Evolutionary conservation across 805 yeast species (phyloP).

Genomic region (Ascoidea tarda): DNA sequence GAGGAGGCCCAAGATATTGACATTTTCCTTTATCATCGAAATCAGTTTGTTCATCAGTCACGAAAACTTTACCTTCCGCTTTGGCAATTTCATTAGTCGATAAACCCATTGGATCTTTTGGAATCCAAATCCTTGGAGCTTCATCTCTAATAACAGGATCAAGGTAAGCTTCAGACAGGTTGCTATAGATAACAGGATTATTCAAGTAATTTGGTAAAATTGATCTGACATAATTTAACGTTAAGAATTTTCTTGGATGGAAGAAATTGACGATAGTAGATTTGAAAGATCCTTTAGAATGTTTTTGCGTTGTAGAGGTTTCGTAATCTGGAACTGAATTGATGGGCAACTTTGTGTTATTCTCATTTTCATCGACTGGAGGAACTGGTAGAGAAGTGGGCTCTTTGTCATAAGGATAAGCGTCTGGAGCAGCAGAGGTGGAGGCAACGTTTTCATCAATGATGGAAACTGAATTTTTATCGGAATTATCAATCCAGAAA

Average conservation of each 20-base stretch:
- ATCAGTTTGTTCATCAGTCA: slow-evolving; percentile 41
- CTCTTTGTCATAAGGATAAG: neutral
- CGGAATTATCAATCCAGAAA: slow-evolving; percentile 14
- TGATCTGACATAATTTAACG: slow-evolving; percentile 26
- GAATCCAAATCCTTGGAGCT: slow-evolving; percentile 58
- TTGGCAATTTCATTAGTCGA: slow-evolving; percentile 41
- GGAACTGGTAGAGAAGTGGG: neutral
- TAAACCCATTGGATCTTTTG: slow-evolving; percentile 54
- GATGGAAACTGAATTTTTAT: slow-evolving; percentile 17
- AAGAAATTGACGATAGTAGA: slow-evolving; percentile 21
- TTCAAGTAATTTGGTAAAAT: slow-evolving; percentile 24
- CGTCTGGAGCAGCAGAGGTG: slow-evolving; percentile 13
- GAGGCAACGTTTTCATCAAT: slow-evolving; percentile 16
- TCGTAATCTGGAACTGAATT: neutral
- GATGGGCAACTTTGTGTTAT: neutral
- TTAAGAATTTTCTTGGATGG: slow-evolving; percentile 25
- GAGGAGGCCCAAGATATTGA: slow-evolving; percentile 50
- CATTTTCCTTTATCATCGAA: slow-evolving; percentile 44
- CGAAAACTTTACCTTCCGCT: slow-evolving; percentile 40
- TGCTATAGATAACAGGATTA: slow-evolving; percentile 11
- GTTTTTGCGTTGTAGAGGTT: neutral
- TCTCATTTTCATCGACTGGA: neutral
- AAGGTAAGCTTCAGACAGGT: slow-evolving; percentile 19
- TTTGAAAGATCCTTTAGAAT: neutral
- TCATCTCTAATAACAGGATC: slow-evolving; percentile 44